phyloP scores from a whole-genome alignment of 2,329 filamentous ascomycete genomes.

The Cytospora schulzeri region DNA sequence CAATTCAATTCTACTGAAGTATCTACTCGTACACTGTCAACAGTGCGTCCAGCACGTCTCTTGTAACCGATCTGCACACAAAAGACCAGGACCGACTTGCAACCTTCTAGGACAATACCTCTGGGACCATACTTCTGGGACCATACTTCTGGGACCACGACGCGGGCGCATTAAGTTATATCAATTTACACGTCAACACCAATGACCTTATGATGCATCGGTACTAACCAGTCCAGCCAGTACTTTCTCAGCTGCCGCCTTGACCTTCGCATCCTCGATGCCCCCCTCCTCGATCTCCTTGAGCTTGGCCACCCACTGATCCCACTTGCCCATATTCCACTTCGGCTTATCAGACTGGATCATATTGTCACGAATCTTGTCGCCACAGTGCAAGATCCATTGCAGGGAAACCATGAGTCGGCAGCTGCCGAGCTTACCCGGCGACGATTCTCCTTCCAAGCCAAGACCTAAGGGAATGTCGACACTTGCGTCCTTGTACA shows the following conservation, averaged over 20 bases:
- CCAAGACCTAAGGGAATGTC: background rate
- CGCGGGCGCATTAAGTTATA: too few relatives aligned
- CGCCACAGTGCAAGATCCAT: background rate
- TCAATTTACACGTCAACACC: too few relatives aligned
- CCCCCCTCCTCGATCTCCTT: background rate
- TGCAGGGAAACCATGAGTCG: background rate
- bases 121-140: too few relatives aligned
- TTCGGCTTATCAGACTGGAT: background rate
- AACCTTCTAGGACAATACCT: too few relatives aligned
- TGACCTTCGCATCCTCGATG: background rate
- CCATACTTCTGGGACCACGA: too few relatives aligned
- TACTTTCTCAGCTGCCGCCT: background rate
- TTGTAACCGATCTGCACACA: too few relatives aligned
- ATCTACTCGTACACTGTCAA: too few relatives aligned
- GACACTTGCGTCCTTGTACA: background rate
- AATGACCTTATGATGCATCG: too few relatives aligned
- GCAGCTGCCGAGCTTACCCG: background rate
- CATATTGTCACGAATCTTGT: background rate
- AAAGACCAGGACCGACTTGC: too few relatives aligned
- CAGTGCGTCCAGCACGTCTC: too few relatives aligned
- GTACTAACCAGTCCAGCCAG: background rate
- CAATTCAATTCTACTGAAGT: too few relatives aligned
- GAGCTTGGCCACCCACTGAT: background rate
- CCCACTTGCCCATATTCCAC: background rate
- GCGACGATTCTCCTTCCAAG: background rate